phyloP scores from a whole-genome alignment of 805 yeast species.

The Yueomyces sp. region DNA sequence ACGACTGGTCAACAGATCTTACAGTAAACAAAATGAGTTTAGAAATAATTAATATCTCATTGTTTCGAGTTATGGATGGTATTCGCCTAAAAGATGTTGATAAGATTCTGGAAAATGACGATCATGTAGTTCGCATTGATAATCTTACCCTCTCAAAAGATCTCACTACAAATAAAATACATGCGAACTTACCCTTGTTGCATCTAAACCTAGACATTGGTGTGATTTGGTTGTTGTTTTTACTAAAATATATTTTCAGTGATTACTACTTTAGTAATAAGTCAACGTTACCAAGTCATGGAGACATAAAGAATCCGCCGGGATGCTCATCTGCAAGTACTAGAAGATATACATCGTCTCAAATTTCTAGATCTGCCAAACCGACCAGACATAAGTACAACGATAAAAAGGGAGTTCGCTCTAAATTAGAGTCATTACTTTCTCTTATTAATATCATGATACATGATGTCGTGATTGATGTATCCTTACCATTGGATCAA shows the following conservation, averaged over 20 bases:
- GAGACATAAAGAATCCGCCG: not conserved
- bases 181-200: conserved; percentile 10
- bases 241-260: conserved; percentile 6
- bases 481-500: conserved; percentile 15
- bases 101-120: not conserved
- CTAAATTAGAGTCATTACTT: not conserved
- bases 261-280: not conserved
- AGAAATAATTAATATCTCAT: conserved; percentile 7
- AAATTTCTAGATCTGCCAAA: too few relatives aligned
- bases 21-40: conserved; percentile 1
- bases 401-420: not conserved
- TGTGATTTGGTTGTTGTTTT: conserved; percentile 18
- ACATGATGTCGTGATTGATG: conserved; percentile 14
- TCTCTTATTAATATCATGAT: conserved; percentile 1
- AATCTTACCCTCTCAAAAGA: not conserved
- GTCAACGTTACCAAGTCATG: conserved; percentile 1
- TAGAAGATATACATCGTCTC: too few relatives aligned
- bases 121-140: not conserved
- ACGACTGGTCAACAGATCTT: not conserved
- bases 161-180: not conserved
- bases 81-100: too few relatives aligned
- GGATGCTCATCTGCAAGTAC: too few relatives aligned
- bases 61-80: not conserved
- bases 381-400: not conserved
- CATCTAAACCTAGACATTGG: conserved; percentile 18